These are phyloP conservation scores for Sporobolomyces roseus DNA, from an alignment of 768 basidiomycete species.

Conservation along the genomic window DNA sequence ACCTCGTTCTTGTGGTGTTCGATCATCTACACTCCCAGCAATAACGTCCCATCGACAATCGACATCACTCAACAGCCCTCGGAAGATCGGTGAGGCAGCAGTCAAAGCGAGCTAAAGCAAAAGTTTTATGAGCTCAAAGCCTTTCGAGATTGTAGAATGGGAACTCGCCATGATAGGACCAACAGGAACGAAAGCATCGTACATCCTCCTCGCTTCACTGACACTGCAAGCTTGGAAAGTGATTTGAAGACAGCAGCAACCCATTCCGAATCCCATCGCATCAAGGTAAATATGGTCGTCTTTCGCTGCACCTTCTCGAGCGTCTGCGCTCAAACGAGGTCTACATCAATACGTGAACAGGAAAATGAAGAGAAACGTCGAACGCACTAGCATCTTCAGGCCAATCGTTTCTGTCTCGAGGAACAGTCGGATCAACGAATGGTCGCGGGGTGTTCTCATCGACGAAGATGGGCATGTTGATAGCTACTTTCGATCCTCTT, in stretches of 20 bases:
- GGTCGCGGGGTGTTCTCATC: slow-evolving; percentile 82
- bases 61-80: slow-evolving; percentile 91
- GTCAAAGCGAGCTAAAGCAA: slow-evolving; percentile 94
- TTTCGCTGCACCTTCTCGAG: slow-evolving; percentile 80
- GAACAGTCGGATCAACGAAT: slow-evolving; percentile 88
- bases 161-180: slow-evolving; percentile 85
- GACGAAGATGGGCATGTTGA: slow-evolving; percentile 87
- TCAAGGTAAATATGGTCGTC: slow-evolving; percentile 93
- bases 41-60: slow-evolving; percentile 99
- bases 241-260: slow-evolving; percentile 93
- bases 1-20: slow-evolving; percentile 91
- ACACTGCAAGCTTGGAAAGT: slow-evolving; percentile 95
- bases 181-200: slow-evolving; percentile 91
- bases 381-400: slow-evolving; percentile 73
- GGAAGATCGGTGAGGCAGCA: slow-evolving; percentile 89
- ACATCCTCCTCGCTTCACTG: slow-evolving; percentile 82
- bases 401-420: slow-evolving; percentile 76
- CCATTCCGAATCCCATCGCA: slow-evolving; percentile 99
- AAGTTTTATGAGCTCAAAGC: not conserved
- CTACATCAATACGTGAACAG: too few species aligned
- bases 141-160: not conserved
- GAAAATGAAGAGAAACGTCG: not conserved
- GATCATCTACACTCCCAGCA: slow-evolving; percentile 95
- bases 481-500: slow-evolving; percentile 87
- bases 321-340: slow-evolving; percentile 56